These are phyloP conservation scores for Penicillium argentinense DNA, from an alignment of 495 filamentous ascomycete genomes.

Conservation along the genomic window DNA sequence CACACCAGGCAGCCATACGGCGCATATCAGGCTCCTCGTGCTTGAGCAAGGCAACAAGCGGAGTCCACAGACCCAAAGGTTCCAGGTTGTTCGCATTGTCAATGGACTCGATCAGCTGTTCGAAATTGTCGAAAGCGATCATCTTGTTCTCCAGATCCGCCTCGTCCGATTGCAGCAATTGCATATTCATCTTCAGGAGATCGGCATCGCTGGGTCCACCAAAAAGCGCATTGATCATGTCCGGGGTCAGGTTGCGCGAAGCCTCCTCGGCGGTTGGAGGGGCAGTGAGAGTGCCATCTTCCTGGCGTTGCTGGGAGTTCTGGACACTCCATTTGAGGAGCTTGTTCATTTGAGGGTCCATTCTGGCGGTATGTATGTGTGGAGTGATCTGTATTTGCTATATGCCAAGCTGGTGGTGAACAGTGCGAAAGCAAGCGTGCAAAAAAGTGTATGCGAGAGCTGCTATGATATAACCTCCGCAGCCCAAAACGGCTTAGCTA, in stretches of 20 bases:
- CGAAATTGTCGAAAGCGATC: conserved; percentile 93
- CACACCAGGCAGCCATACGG: conserved; percentile 85
- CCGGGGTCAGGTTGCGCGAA: conserved; percentile 54
- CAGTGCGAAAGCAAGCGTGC: background rate
- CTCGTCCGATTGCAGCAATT: conserved; percentile 62
- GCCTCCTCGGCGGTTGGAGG: conserved; percentile 39
- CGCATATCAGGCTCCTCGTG: conserved; percentile 70
- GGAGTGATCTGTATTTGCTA: conserved; percentile 9
- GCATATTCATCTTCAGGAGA: conserved; percentile 82
- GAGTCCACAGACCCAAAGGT: conserved; percentile 74
- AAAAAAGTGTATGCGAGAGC: background rate
- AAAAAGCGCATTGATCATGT: conserved; percentile 70
- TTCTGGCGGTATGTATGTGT: conserved; percentile 27
- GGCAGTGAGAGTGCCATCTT: conserved; percentile 35
- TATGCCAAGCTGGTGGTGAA: background rate
- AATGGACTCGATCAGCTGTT: conserved; percentile 84
- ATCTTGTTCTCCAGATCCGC: conserved; percentile 73
- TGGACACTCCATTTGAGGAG: conserved; percentile 95
- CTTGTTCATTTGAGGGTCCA: conserved; percentile 63
- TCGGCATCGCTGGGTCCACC: conserved; percentile 84
- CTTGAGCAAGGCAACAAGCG: conserved; percentile 65
- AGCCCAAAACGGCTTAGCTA: background rate
- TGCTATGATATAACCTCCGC: conserved; percentile 3
- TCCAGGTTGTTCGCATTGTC: conserved; percentile 96
- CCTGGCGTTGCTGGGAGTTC: conserved; percentile 56